Evolutionary conservation across 2,329 filamentous ascomycete genomes (phyloP).

Genomic region (Exophiala bonariae): DNA sequence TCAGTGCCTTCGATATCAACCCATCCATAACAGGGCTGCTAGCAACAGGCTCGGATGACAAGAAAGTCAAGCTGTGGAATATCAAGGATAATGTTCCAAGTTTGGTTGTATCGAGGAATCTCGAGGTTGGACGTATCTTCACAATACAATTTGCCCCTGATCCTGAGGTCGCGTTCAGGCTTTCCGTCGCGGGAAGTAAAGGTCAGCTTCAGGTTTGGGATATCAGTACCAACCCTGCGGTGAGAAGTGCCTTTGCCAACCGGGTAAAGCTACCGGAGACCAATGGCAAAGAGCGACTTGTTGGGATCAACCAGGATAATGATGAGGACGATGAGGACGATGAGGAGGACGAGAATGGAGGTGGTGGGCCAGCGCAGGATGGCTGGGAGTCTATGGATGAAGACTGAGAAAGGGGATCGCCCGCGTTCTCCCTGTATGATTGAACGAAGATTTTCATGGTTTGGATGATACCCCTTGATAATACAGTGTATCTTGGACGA

Average conservation of each 20-base stretch:
- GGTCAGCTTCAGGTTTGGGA: slow-evolving; percentile 94
- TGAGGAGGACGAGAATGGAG: slow-evolving; percentile 35
- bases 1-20: slow-evolving; percentile 93
- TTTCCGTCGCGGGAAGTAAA: slow-evolving; percentile 93
- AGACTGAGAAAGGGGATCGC: slow-evolving; percentile 37
- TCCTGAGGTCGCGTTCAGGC: slow-evolving; percentile 82
- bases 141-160: slow-evolving; percentile 88
- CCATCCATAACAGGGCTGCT: slow-evolving; percentile 85
- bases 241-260: slow-evolving; percentile 79
- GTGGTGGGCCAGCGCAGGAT: slow-evolving; percentile 35
- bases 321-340: slow-evolving; percentile 68
- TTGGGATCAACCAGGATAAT: slow-evolving; percentile 65
- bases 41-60: slow-evolving; percentile 90
- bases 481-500: no score
- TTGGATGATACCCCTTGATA: no score
- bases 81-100: slow-evolving; percentile 76
- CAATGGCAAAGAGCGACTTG: slow-evolving; percentile 70
- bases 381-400: slow-evolving; percentile 59
- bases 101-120: slow-evolving; percentile 86
- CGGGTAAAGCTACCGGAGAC: slow-evolving; percentile 60
- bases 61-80: slow-evolving; percentile 96
- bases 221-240: slow-evolving; percentile 86
- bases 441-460: no score
- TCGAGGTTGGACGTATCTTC: slow-evolving; percentile 95
- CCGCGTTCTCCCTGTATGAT: no score